Conservation (phyloP, 768 basidiomycete genomes). For the Collybiopsis luxurians region DNA sequence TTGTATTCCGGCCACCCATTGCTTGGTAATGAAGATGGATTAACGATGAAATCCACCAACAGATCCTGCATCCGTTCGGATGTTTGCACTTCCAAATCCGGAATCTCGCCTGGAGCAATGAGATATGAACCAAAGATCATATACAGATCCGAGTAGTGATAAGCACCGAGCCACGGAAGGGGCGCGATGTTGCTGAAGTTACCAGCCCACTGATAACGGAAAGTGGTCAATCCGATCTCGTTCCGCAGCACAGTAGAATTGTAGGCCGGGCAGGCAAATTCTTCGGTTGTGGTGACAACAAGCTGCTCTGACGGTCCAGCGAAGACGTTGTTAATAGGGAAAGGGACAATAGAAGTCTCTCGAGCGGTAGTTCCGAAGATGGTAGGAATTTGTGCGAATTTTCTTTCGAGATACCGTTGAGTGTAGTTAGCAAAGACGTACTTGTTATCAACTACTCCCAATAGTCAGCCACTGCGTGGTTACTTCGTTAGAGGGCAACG, state of each 20-base stretch:
- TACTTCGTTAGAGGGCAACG: too few relatives aligned
- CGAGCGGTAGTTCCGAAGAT: constrained; percentile 11
- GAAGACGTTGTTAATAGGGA: constrained; percentile 1
- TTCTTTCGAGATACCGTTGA: constrained; percentile 5
- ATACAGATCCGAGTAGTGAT: constrained; percentile 16
- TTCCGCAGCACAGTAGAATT: constrained; percentile 8
- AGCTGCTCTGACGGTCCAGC: constrained; percentile 9
- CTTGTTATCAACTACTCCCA: constrained; percentile 9
- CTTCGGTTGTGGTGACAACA: neutral
- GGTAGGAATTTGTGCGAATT: constrained; percentile 4
- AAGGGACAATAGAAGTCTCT: constrained; percentile 8
- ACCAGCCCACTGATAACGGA: constrained; percentile 12
- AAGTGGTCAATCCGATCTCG: constrained; percentile 4
- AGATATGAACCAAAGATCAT: constrained; percentile 18
- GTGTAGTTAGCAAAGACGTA: constrained; percentile 11
- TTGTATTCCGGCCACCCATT: constrained; percentile 12
- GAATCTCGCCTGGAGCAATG: constrained; percentile 6
- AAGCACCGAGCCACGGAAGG: constrained; percentile 11
- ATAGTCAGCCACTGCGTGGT: too few relatives aligned
- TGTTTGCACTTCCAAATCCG: constrained; percentile 12
- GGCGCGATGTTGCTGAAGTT: constrained; percentile 10
- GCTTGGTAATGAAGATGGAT: constrained; percentile 9
- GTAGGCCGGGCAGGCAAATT: constrained; percentile 5
- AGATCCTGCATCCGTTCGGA: constrained; percentile 15
- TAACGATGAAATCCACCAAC: constrained; percentile 16